Evolutionary conservation across 805 yeast genomes (phyloP).

Genomic region (Myxozyma melibiosi): DNA sequence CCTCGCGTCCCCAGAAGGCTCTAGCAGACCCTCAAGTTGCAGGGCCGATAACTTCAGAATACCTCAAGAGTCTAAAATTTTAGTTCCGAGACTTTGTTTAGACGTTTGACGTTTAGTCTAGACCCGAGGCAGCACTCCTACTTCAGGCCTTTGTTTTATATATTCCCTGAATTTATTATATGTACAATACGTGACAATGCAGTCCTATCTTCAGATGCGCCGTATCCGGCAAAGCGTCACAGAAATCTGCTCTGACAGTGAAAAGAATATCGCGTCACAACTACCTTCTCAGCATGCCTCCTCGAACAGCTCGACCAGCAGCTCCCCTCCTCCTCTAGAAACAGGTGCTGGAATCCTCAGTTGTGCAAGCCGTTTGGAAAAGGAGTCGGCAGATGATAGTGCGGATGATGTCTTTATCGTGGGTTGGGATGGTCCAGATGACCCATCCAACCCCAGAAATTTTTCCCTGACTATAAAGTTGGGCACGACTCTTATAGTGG

Average conservation of each 20-base stretch:
- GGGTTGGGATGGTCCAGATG: constrained; percentile 29
- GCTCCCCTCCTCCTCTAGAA: neutral
- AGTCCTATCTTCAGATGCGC: constrained; percentile 10
- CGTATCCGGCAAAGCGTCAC: neutral
- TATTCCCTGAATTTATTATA: too few relatives aligned
- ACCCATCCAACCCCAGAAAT: constrained; percentile 26
- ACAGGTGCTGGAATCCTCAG: neutral
- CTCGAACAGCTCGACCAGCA: neutral
- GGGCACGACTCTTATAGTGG: constrained; percentile 22
- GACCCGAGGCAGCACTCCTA: too few relatives aligned
- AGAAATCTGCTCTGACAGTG: constrained; percentile 1
- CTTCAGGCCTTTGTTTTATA: too few relatives aligned
- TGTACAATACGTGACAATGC: constrained; percentile 6
- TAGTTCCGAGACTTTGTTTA: too few relatives aligned
- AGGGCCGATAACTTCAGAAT: too few relatives aligned
- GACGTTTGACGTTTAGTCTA: too few relatives aligned
- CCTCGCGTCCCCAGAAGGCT: too few relatives aligned
- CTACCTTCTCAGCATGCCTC: neutral
- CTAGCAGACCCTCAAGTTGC: too few relatives aligned
- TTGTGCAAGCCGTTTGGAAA: constrained; percentile 1
- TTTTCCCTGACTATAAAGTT: constrained; percentile 9
- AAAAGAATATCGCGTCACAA: too few relatives aligned
- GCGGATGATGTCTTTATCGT: constrained; percentile 19
- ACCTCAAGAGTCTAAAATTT: too few relatives aligned
- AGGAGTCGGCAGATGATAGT: neutral